Base-by-base conservation (phyloP, 73 alveolate species). In the Paraurostyla sp. region DNA sequence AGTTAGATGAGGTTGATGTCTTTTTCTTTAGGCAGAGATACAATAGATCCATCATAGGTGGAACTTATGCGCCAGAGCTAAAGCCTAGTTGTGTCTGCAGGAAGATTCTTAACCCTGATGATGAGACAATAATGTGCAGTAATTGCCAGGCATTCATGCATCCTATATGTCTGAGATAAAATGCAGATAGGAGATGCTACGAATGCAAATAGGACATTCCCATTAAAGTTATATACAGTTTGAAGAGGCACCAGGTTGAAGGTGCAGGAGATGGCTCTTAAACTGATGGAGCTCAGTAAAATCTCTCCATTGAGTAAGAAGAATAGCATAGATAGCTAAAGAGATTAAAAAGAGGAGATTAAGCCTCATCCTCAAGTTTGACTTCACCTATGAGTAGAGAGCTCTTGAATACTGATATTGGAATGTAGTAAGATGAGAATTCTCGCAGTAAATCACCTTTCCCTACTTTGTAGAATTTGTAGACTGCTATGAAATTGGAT, bases 101-200 rank as follows among this genome's bases (percentile, higher is more conserved):
- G 30, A 42, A 32, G 41, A 22, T 42, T 18, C 43, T 63, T 0
- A 83, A 83, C 76, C 92, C 92, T 32, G 92, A 83, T 59, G 92
- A 59, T 4, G 85, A 83, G 27, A 30, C 63, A 1, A 36, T 83
- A 32, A 45, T 36, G 58, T 83, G 92, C 50, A 20, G 18, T 0
- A 83, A 63, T 1, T 83, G 92, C 33, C 15, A 29, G 13, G 75
- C 71, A 0, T 38, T 58, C 59, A 6, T 30, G 63, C 92, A 83
- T 63, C 76, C 75, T 18, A 3, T 30, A 41, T 83, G 92, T 48
- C 46, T 83, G 43, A 42, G 59, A 18, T 16, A 40, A 42, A 49
- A 40, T 42, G 73, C 71, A 13, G 63, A 60, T 25, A 63, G 82
- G 13, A 63, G 46, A 23, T 83, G 86, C 45, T 41, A 6, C 46